Percentiles rank a stretch among this genome's conserved stretches.
phyloP scores from a whole-genome alignment of 306 rosid genomes.

The Herpetospermum pedunculosum region DNA sequence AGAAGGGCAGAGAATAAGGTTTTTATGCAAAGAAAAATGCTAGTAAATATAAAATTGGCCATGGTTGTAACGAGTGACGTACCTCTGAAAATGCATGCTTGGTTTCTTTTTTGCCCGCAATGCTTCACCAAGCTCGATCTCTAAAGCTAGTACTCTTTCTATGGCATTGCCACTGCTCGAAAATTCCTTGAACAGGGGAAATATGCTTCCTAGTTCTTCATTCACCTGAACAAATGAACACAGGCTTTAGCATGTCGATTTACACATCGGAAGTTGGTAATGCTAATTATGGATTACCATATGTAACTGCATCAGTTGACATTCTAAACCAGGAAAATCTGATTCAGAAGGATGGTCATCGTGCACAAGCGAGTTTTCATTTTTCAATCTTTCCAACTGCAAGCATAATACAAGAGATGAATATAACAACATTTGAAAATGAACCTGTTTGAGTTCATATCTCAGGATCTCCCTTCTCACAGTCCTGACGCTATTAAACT shows the following conservation, averaged over 20 bases:
- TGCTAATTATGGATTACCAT: slow-evolving; percentile 39
- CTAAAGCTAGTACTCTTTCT: slow-evolving; percentile 92
- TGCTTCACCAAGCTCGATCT: slow-evolving; percentile 85
- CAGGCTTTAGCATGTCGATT: too few relatives aligned
- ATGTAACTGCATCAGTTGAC: slow-evolving; percentile 57
- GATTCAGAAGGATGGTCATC: slow-evolving; percentile 35
- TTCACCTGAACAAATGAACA: slow-evolving; percentile 42
- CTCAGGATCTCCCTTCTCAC: not conserved
- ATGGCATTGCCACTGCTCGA: slow-evolving; percentile 63
- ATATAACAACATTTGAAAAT: not conserved
- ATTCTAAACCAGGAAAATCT: slow-evolving; percentile 51
- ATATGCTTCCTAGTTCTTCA: slow-evolving; percentile 61
- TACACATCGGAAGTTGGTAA: slow-evolving; percentile 1
- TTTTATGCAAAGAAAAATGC: not conserved
- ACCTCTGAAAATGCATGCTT: slow-evolving; percentile 77
- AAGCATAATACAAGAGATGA: slow-evolving; percentile 17
- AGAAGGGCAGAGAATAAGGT: not conserved
- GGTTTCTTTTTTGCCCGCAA: slow-evolving; percentile 72
- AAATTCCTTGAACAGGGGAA: slow-evolving; percentile 59
- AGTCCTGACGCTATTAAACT: not conserved
- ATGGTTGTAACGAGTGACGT: slow-evolving; percentile 14
- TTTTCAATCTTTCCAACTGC: slow-evolving; percentile 89
- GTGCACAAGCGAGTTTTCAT: slow-evolving; percentile 45
- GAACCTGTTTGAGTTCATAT: not conserved
- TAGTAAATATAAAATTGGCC: not conserved